These are phyloP conservation scores for Cryptococcus sp. DNA, from an alignment of 1,284 basidiomycete genomes.

Conservation along the genomic window DNA sequence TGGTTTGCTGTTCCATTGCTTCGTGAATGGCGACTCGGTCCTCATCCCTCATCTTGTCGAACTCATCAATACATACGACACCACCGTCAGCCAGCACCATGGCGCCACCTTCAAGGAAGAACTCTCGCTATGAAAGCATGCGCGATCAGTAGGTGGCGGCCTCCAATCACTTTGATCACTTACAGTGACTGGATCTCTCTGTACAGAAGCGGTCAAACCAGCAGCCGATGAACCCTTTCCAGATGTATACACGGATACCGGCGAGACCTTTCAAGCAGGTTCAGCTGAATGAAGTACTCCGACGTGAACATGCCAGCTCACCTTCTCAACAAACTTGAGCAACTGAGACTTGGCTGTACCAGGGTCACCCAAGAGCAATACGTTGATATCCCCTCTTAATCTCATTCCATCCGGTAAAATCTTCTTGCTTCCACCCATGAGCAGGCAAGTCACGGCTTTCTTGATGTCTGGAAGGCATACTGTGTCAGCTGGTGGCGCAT, in stretches of 20 bases:
- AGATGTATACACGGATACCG: constrained; percentile 96
- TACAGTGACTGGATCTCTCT: constrained; percentile 87
- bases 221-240: constrained; percentile 98
- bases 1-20: constrained; percentile 99
- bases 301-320: no score
- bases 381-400: constrained; percentile 96
- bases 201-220: constrained; percentile 96
- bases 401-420: constrained; percentile 97
- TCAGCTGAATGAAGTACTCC: constrained; percentile 6
- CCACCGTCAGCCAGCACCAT: constrained; percentile 99
- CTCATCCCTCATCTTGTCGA: constrained; percentile 99
- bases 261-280: constrained; percentile 69
- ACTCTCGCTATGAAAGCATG: constrained; percentile 71
- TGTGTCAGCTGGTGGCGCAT: background rate
- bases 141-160: background rate
- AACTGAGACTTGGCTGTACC: constrained; percentile 98
- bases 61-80: constrained; percentile 99
- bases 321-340: constrained; percentile 98
- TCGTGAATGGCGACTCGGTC: constrained; percentile 99
- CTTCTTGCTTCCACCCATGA: constrained; percentile 99
- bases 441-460: constrained; percentile 90
- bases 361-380: constrained; percentile 92
- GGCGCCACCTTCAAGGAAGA: constrained; percentile 97
- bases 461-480: constrained; percentile 75
- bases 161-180: constrained; percentile 42